These are phyloP conservation scores for Fusarium sp. DNA, from an alignment of 2,329 filamentous ascomycete species.

Conservation along the genomic window DNA sequence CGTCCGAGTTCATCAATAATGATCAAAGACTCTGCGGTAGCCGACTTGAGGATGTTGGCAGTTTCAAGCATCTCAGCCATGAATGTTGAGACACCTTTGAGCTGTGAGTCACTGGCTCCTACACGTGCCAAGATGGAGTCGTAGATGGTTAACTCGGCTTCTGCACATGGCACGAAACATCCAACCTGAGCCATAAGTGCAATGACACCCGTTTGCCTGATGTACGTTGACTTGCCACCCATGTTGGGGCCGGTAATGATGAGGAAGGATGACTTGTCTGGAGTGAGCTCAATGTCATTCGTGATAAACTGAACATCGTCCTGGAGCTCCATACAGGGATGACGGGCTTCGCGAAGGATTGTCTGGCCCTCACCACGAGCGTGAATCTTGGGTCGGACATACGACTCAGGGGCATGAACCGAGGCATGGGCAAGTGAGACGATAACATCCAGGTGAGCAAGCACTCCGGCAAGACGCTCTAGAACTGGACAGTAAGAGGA, in stretches of 20 bases:
- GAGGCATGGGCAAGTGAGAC: slow-evolving; percentile 94
- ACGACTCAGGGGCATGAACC: slow-evolving; percentile 91
- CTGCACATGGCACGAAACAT: slow-evolving; percentile 92
- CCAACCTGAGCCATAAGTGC: slow-evolving; percentile 97
- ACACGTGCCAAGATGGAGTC: slow-evolving; percentile 97
- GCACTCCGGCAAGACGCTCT: slow-evolving; percentile 86
- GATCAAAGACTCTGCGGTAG: slow-evolving; percentile 93
- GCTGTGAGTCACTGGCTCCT: slow-evolving; percentile 93
- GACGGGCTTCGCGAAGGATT: slow-evolving; percentile 89
- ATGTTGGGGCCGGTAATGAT: slow-evolving; percentile 99
- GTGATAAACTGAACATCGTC: slow-evolving; percentile 99
- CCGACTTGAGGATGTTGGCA: slow-evolving; percentile 97
- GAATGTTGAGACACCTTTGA: slow-evolving; percentile 98
- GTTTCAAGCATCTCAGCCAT: slow-evolving; percentile 99
- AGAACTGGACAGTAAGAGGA: slow-evolving; percentile 95
- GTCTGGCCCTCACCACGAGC: slow-evolving; percentile 89
- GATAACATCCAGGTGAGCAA: slow-evolving; percentile 95
- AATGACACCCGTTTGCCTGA: slow-evolving; percentile 96
- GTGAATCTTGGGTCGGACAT: slow-evolving; percentile 92
- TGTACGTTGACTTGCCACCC: slow-evolving; percentile 99
- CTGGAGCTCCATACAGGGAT: slow-evolving; percentile 98
- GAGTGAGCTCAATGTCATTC: slow-evolving; percentile 88
- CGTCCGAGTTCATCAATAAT: slow-evolving; percentile 98
- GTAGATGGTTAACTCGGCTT: slow-evolving; percentile 94
- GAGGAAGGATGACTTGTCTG: slow-evolving; percentile 86